These are phyloP conservation scores for Posidonia oceanica DNA, from an alignment of 116 monocot genomes.

Conservation along the genomic window DNA sequence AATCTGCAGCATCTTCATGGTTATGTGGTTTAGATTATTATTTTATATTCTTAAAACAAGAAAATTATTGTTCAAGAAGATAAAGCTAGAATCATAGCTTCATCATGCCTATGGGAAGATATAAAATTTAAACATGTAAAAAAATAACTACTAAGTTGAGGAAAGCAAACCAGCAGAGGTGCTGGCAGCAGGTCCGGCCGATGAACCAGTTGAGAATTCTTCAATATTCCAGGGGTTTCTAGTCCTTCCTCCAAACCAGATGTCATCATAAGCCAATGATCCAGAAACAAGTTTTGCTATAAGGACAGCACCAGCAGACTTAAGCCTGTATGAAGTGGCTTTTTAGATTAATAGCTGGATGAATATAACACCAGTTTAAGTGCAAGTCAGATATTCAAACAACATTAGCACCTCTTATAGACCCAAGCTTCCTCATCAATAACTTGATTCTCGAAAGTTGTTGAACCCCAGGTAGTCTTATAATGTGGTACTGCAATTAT, in stretches of 20 bases:
- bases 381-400: not conserved
- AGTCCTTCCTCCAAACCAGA: conserved; percentile 95
- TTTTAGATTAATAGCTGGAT: no score
- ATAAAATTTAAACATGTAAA: no score
- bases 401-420: conserved; percentile 56
- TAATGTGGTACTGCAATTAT: conserved; percentile 77
- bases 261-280: conserved; percentile 94
- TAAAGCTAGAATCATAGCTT: no score
- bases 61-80: no score
- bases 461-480: conserved; percentile 90
- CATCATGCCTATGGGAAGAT: no score
- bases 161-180: not conserved
- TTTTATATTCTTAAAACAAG: no score
- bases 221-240: conserved; percentile 89
- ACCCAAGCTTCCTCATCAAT: conserved; percentile 80
- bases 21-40: no score
- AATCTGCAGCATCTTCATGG: no score
- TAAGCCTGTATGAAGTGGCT: conserved; percentile 34
- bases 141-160: not conserved
- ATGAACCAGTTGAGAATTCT: conserved; percentile 88
- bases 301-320: conserved; percentile 74
- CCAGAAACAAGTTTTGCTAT: conserved; percentile 82
- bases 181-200: conserved; percentile 79
- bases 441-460: conserved; percentile 69
- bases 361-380: not conserved